Evolutionary conservation across 495 filamentous ascomycete species (phyloP), one percentile per base, ranked within the genome.

Genomic region (Neurospora africana): DNA sequence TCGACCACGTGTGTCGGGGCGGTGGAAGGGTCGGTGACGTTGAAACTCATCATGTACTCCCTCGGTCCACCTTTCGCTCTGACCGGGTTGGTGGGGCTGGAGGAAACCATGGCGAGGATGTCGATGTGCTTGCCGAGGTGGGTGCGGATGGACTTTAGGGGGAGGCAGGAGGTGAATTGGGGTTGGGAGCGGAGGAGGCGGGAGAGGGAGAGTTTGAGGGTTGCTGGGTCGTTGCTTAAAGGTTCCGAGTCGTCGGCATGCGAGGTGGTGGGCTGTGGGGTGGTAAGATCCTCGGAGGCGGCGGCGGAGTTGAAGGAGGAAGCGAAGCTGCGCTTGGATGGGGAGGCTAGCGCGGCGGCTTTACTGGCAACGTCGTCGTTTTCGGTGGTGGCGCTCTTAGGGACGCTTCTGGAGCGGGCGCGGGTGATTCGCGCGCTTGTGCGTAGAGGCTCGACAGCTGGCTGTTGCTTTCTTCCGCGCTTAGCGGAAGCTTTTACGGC

Each of bases 11-110:
- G 70, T 30, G 74, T 76, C 1, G 86, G 85, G 1, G 82, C 83
- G 13, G 83, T 81, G 0, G 87, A 86, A 21, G 87, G 86, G 78
- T 96, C 93, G 1, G 90, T 91, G 70, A 96, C 82, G 43, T 87
- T 86, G 65, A 95, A 85, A 27, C 88, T 87, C 71, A 92, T 83
- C 77, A 86, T 84, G 79, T 88, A 94, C 76, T 96, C 91, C 71
- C 87, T 84, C 7, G 90, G 89, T 2, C 91, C 91, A 19, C 84
- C 82, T 71, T 89, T 89, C 13, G 91, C 88, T 37, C 89, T 86
- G 35, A 83, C 80, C 3, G 90, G 85, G 5, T 86, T 81, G 4
- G 84, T 81, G 1, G 88, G 86, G 27, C 79, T 77, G 68, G 88
- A 83, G 23, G 88, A 85, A 15, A 89, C 91, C 23, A 95, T 81